A percentile compares a stretch with the other conserved stretches of the same genome.
Evolutionary conservation across 1,139 yeast species (phyloP).

Genomic region (Candida sanyaensis): DNA sequence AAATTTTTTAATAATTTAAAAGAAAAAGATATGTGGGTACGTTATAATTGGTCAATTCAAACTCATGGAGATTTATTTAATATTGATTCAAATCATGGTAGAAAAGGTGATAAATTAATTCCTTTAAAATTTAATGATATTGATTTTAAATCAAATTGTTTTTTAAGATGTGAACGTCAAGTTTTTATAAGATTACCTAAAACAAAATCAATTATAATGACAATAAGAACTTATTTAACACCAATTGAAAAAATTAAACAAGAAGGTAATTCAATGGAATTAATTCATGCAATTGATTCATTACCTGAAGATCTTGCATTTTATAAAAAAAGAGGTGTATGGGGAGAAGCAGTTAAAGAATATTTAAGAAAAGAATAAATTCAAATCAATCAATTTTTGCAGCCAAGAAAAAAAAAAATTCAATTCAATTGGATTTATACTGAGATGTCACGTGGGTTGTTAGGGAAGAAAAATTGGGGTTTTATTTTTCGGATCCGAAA

Average conservation of each 20-base stretch:
- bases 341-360: conserved; percentile 66
- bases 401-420: background rate
- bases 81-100: conserved; percentile 33
- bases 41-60: conserved; percentile 47
- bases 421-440: background rate
- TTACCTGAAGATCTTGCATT: conserved; percentile 59
- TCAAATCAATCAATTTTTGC: too few species aligned
- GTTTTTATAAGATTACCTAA: conserved; percentile 40
- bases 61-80: conserved; percentile 31
- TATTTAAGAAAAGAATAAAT: conserved; percentile 27
- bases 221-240: conserved; percentile 43
- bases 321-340: conserved; percentile 59
- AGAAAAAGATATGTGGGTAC: conserved; percentile 40
- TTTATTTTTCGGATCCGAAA: conserved; percentile 3
- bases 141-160: conserved; percentile 39
- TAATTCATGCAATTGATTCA: conserved; percentile 58
- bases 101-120: conserved; percentile 29
- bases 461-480: too few species aligned
- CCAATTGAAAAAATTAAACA: conserved; percentile 35
- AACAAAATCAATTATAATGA: conserved; percentile 41
- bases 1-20: conserved; percentile 39
- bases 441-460: too few species aligned
- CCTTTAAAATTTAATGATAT: conserved; percentile 28
- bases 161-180: conserved; percentile 44
- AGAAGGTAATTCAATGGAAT: conserved; percentile 42